Conservation (phyloP, 2,329 filamentous ascomycete genomes). For the Alternaria sp. region DNA sequence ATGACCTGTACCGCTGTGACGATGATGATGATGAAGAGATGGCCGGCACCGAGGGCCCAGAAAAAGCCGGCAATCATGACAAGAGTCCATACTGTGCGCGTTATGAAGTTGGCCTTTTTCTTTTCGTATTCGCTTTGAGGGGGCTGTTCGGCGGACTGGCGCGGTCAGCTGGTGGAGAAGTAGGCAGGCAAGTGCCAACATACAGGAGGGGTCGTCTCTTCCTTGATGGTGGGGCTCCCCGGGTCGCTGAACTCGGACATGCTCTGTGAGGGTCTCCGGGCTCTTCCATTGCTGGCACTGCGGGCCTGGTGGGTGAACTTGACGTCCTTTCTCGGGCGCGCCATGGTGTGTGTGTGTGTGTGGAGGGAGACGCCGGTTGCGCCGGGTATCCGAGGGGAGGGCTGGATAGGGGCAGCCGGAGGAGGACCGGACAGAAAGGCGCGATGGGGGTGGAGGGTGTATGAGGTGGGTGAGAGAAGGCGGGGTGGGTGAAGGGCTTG, state of each 20-base stretch:
- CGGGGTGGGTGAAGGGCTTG: constrained; percentile 14
- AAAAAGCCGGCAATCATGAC: constrained; percentile 98
- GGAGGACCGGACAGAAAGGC: constrained; percentile 2
- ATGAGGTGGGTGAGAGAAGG: constrained; percentile 9
- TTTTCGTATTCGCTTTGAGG: constrained; percentile 84
- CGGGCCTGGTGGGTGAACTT: constrained; percentile 64
- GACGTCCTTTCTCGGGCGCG: constrained; percentile 64
- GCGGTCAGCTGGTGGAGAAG: constrained; percentile 30
- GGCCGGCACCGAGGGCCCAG: constrained; percentile 88
- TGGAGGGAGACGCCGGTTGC: constrained; percentile 13
- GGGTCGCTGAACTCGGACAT: constrained; percentile 73
- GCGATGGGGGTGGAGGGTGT: constrained; percentile 2
- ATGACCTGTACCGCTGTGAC: constrained; percentile 95
- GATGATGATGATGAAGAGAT: constrained; percentile 95
- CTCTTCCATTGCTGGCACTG: constrained; percentile 59
- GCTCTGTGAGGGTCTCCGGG: constrained; percentile 70
- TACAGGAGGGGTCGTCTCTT: constrained; percentile 32
- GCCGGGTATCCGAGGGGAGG: constrained; percentile 6
- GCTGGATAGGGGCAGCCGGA: not conserved
- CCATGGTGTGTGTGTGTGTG: constrained; percentile 33
- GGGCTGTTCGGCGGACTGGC: constrained; percentile 47
- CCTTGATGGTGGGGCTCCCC: constrained; percentile 61
- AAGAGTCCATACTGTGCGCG: constrained; percentile 95
- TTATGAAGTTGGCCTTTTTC: constrained; percentile 98
- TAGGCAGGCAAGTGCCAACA: constrained; percentile 2